These are phyloP conservation scores for Cryptococcus amylolentus DNA, from an alignment of 1,284 basidiomycete species.

Conservation along the genomic window DNA sequence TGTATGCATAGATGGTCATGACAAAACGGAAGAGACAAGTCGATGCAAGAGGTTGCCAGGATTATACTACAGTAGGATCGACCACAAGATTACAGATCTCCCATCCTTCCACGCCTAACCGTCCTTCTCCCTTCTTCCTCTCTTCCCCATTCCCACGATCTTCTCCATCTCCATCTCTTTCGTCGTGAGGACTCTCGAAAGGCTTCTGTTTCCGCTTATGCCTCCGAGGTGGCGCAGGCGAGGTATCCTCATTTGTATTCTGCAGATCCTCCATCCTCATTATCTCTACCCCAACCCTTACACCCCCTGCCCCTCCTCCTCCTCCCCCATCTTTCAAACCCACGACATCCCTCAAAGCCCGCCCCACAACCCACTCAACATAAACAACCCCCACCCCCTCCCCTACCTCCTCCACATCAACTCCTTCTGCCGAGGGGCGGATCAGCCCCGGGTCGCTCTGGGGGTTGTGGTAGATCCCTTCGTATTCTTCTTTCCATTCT, in stretches of 20 bases:
- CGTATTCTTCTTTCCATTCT: constrained; percentile 6
- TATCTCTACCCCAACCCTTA: constrained; percentile 5
- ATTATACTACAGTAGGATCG: constrained; percentile 7
- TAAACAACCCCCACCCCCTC: constrained; percentile 30
- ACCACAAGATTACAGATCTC: constrained; percentile 28
- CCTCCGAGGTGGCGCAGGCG: no score
- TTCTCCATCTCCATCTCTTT: neutral
- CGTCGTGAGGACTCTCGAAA: neutral
- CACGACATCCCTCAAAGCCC: constrained; percentile 19
- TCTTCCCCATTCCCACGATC: neutral
- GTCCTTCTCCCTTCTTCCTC: constrained; percentile 15
- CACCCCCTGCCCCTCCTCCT: neutral
- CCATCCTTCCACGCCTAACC: constrained; percentile 23
- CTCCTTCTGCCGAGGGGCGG: constrained; percentile 33
- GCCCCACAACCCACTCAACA: constrained; percentile 24
- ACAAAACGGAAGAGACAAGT: no score
- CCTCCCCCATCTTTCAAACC: neutral
- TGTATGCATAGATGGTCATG: no score
- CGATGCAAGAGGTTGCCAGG: no score
- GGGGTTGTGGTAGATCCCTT: no score
- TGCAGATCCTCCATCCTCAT: neutral
- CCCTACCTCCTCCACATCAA: constrained; percentile 6
- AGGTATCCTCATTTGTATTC: neutral
- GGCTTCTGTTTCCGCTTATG: no score
- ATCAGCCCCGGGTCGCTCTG: constrained; percentile 18